Evolutionary conservation across 1,284 basidiomycete genomes (phyloP).

Genomic region (Gomphus sp.): DNA sequence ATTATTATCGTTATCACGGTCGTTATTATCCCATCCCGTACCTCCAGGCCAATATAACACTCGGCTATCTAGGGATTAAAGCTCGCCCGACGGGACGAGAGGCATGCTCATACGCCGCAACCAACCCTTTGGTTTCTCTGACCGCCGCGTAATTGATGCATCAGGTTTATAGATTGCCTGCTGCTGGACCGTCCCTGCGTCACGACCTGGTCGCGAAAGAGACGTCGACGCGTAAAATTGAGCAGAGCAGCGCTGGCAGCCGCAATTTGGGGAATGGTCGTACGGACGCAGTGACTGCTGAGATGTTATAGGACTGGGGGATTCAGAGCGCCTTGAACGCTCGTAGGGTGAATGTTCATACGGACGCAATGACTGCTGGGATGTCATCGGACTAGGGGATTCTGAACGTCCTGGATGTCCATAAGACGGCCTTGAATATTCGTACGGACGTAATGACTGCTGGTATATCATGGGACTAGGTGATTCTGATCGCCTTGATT

Average conservation of each 20-base stretch:
- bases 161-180: slow-evolving; percentile 21
- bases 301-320: slow-evolving; percentile 10
- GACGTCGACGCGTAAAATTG: slow-evolving; percentile 32
- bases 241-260: slow-evolving; percentile 50
- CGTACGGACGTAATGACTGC: slow-evolving; percentile 12
- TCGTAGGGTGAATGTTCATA: slow-evolving; percentile 29
- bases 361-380: slow-evolving; percentile 13
- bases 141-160: slow-evolving; percentile 32
- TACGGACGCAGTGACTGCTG: slow-evolving; percentile 15
- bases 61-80: not conserved
- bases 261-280: slow-evolving; percentile 49
- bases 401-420: not conserved
- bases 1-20: no score
- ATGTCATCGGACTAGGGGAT: slow-evolving; percentile 10
- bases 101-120: slow-evolving; percentile 72
- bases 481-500: slow-evolving; percentile 6
- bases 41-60: not conserved
- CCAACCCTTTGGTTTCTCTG: slow-evolving; percentile 61
- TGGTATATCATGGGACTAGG: slow-evolving; percentile 11
- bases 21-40: not conserved
- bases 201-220: slow-evolving; percentile 4
- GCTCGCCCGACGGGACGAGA: slow-evolving; percentile 24
- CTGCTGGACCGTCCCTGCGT: not conserved
- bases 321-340: slow-evolving; percentile 4
- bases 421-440: not conserved